Conservation (phyloP, 2,329 filamentous ascomycete genomes). For the Colletotrichum sp. region DNA sequence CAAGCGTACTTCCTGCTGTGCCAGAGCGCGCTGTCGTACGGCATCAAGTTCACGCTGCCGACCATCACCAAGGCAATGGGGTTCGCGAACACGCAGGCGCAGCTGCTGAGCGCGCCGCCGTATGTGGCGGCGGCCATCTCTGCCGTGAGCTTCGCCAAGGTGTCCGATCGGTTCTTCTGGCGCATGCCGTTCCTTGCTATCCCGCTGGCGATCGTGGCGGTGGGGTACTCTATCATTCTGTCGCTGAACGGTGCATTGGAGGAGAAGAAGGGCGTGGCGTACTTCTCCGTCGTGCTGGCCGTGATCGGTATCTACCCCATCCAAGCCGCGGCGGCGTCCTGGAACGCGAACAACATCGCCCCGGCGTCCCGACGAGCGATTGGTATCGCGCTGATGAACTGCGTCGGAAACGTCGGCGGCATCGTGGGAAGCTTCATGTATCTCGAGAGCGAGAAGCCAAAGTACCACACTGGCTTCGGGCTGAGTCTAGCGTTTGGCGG, state of each 20-base stretch:
- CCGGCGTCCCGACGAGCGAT: constrained; percentile 28
- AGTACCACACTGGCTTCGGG: constrained; percentile 52
- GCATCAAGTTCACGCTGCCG: constrained; percentile 41
- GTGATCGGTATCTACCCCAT: constrained; percentile 23
- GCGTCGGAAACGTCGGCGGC: constrained; percentile 32
- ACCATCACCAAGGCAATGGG: constrained; percentile 40
- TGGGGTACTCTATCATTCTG: constrained; percentile 18
- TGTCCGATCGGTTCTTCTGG: constrained; percentile 69
- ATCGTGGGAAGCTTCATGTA: constrained; percentile 34
- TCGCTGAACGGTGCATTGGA: constrained; percentile 6
- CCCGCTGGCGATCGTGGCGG: constrained; percentile 18
- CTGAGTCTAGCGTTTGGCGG: constrained; percentile 35
- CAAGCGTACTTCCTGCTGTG: constrained; percentile 36
- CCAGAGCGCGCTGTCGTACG: constrained; percentile 35
- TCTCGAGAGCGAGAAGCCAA: constrained; percentile 38
- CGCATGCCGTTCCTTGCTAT: constrained; percentile 53
- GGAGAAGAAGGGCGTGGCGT: constrained; percentile 7
- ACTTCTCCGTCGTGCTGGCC: constrained; percentile 20
- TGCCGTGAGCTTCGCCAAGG: constrained; percentile 67
- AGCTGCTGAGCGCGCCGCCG: constrained; percentile 30
- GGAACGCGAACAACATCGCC: constrained; percentile 28
- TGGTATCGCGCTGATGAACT: constrained; percentile 33
- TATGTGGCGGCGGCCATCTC: constrained; percentile 37
- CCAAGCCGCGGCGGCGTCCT: constrained; percentile 18
- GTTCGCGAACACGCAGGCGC: constrained; percentile 33